Conservation (phyloP, 257 asterid genomes). For the Fraxinus anomala region DNA sequence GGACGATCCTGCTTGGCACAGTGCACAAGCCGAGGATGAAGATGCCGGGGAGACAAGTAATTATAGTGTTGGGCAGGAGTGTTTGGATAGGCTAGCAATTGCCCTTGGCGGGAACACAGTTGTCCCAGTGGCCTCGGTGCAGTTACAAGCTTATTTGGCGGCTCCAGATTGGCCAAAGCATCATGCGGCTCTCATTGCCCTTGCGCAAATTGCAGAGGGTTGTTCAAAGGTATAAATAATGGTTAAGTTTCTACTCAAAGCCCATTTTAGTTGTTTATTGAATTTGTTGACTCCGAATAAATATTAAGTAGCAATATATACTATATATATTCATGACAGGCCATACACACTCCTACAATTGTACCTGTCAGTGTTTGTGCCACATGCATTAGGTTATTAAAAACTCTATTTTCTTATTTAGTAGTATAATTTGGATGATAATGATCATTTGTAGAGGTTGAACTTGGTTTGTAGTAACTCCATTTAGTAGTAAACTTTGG, state of each 20-base stretch:
- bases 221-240: conserved; percentile 70
- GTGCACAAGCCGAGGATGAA: conserved; percentile 81
- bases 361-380: background rate
- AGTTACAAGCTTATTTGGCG: conserved; percentile 68
- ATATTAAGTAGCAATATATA: background rate
- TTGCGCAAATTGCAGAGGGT: conserved; percentile 98
- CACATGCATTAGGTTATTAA: background rate
- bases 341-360: background rate
- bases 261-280: background rate
- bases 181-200: conserved; percentile 91
- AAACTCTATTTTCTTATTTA: background rate
- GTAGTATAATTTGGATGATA: background rate
- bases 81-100: conserved; percentile 84
- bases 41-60: conserved; percentile 97
- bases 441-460: background rate
- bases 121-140: conserved; percentile 95
- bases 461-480: background rate
- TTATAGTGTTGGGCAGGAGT: conserved; percentile 93
- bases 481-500: too few relatives aligned
- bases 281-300: background rate
- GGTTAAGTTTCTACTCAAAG: conserved; percentile 9
- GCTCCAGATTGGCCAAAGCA: conserved; percentile 96
- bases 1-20: conserved; percentile 91
- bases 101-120: conserved; percentile 91
- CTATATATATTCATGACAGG: background rate